phyloP scores from a whole-genome alignment of 2,329 filamentous ascomycete genomes.

The Diaporthe humulicola region DNA sequence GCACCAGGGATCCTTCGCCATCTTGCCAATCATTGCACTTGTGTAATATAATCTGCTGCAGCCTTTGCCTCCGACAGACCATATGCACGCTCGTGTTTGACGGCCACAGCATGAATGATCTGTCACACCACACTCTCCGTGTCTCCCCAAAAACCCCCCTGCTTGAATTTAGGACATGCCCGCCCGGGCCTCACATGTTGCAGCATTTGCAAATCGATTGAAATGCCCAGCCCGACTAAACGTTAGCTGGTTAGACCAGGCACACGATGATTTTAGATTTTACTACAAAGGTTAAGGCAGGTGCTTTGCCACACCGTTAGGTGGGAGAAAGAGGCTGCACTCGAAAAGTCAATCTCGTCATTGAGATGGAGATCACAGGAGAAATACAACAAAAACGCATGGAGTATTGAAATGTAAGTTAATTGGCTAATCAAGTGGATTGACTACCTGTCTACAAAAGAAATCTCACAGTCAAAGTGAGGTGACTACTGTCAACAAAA shows the following conservation, averaged over 20 bases:
- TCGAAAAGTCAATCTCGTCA: not conserved
- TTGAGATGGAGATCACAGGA: not conserved
- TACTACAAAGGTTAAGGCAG: not conserved
- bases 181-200: not conserved
- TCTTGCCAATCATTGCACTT: conserved; percentile 8
- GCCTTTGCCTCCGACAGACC: not conserved
- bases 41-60: not conserved
- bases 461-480: no score
- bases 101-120: not conserved
- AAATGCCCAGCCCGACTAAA: not conserved
- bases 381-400: no score
- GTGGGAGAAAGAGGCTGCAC: not conserved
- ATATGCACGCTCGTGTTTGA: conserved; percentile 10
- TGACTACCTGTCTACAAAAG: no score
- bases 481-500: no score
- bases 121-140: no score
- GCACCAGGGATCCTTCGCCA: not conserved
- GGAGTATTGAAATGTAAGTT: no score
- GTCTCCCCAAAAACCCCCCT: not conserved
- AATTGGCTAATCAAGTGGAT: not conserved
- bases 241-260: not conserved
- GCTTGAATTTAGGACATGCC: not conserved
- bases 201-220: not conserved
- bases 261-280: not conserved
- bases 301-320: not conserved